phyloP scores from a whole-genome alignment of 208 protist genomes.

The Trypanosoma avium region DNA sequence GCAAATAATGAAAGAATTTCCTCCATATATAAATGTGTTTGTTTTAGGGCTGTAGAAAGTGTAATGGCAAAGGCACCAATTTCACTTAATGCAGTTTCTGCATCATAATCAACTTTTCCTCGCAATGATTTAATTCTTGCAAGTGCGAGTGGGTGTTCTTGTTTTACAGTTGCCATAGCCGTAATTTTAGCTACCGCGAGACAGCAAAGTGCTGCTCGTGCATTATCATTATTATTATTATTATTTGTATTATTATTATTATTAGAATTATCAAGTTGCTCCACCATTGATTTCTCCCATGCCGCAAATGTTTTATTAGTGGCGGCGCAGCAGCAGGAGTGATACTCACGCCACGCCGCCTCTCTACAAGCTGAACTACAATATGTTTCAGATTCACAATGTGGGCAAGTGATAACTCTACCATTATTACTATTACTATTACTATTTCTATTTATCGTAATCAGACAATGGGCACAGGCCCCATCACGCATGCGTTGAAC shows the following conservation, averaged over 20 bases:
- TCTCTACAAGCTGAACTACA: constrained; percentile 68
- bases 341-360: constrained; percentile 69
- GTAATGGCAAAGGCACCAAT: constrained; percentile 72
- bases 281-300: constrained; percentile 64
- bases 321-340: constrained; percentile 71
- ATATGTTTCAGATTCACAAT: constrained; percentile 69
- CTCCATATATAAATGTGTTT: constrained; percentile 85
- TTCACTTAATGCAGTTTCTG: constrained; percentile 66
- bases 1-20: constrained; percentile 85
- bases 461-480: constrained; percentile 83
- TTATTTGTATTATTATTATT: constrained; percentile 36
- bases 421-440: neutral
- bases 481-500: constrained; percentile 50
- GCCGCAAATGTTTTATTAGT: constrained; percentile 50
- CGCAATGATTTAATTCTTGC: constrained; percentile 45
- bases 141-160: constrained; percentile 73
- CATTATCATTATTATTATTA: constrained; percentile 31
- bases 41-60: constrained; percentile 54
- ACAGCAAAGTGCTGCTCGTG: constrained; percentile 65
- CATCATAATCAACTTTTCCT: constrained; percentile 74
- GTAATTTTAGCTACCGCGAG: constrained; percentile 77
- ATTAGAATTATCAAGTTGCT: too few species aligned
- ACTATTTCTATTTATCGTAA: constrained; percentile 27
- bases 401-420: constrained; percentile 37
- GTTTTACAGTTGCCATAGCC: constrained; percentile 74